Base-by-base conservation (phyloP, 495 filamentous ascomycete species). In the Cryomyces minteri region DNA sequence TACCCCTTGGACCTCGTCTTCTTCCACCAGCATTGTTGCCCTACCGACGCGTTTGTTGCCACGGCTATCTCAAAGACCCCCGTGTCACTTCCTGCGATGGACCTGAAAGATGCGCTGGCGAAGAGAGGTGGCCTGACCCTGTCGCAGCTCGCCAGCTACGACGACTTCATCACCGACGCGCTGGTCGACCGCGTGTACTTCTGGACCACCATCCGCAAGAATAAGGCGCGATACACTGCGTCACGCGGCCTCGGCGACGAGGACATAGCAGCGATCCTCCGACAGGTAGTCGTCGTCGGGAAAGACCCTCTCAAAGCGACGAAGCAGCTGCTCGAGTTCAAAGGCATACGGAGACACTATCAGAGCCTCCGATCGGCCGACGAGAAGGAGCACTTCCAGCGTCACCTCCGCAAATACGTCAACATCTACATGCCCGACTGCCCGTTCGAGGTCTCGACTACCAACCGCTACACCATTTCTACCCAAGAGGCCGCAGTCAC, bases 201-300 rank as follows among this genome's bases (percentile, higher is more conserved):
- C 64, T 96, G 92, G 90, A 87, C 88, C 9, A 82, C 73, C 6
- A 94, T 94, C 39, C 86, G 87, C 40, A 99, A 99, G 61, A 94
- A 95, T 53, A 80, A 83, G 38, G 78, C 74, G 37, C 83, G 82
- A 46, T 99, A 93, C 63, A 81, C 79, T 54, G 72, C 84, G 6
- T 82, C 77, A 11, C 76, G 92, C 44, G 82, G 84, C 10, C 69
- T 96, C 41, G 71, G 69, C 44, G 84, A 94, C 56, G 82, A 88
- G 41, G 80, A 83, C 6, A 71, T 96, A 28, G 70, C 81, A 37
- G 69, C 73, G 45, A 83, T 94, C 43, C 69, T 99, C 29, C 80
- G 85, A 39, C 68, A 75, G 47, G 68, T 79, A 47, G 73, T 93
- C 28, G 76, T 95, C 54, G 66, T 87, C 44, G 71, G 70, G 44